A percentile compares a stretch with the other conserved stretches of the same genome.
These are phyloP conservation scores for Nicotiana undulata DNA, from an alignment of 257 asterid genomes.

Conservation along the genomic window DNA sequence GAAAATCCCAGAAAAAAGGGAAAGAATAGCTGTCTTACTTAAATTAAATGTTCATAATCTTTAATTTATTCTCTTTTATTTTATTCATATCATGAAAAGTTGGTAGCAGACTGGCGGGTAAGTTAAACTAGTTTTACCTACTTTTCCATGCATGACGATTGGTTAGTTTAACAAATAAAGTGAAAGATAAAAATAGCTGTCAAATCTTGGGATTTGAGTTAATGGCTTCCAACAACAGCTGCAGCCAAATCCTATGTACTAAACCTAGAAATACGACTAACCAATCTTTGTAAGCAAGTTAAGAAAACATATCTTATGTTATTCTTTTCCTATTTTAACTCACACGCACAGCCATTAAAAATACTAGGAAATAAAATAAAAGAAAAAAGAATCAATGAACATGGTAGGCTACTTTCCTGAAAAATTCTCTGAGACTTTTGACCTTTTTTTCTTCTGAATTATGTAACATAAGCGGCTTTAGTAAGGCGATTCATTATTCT, in stretches of 20 bases:
- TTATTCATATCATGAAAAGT: neutral
- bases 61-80: neutral
- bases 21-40: neutral
- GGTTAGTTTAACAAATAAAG: neutral
- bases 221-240: neutral
- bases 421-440: too few relatives aligned
- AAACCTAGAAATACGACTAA: neutral
- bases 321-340: neutral
- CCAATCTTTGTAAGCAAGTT: neutral
- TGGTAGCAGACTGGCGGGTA: neutral
- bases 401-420: neutral
- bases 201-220: neutral
- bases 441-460: too few relatives aligned
- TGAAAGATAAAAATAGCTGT: neutral
- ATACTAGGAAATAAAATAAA: too few relatives aligned
- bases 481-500: too few relatives aligned
- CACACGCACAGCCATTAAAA: neutral
- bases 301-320: neutral
- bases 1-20: neutral
- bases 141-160: neutral
- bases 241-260: neutral
- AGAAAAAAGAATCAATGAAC: neutral
- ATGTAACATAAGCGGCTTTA: too few relatives aligned
- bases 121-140: neutral
- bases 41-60: neutral